Evolutionary conservation across 2,329 filamentous ascomycete genomes (phyloP), one percentile per base, ranked within the genome.

Genomic region (Phaeosphaeria sp.): DNA sequence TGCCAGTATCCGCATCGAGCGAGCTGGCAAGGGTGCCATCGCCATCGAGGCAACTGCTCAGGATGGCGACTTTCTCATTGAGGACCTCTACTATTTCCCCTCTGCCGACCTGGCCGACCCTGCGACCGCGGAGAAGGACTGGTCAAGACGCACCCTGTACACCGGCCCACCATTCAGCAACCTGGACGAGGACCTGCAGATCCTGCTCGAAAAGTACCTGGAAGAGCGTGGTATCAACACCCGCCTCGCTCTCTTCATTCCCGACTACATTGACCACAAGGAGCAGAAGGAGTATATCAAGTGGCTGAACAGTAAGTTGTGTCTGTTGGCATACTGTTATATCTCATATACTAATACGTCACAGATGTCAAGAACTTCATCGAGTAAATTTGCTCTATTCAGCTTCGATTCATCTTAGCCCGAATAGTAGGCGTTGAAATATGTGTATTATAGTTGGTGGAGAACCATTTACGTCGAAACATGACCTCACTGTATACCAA

Each of bases 251-350:
- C 82, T 93, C 67, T 97, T 98, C 79, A 89, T 96, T 46, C 92
- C 93, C 39, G 93, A 98, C 78, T 99, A 97, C 82, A 93, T 98
- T 74, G 93, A 98, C 77, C 87, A 91, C 81, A 99, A 99, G 89
- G 95, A 99, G 87, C 94, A 98, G 87, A 90, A 89, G 81, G 95
- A 99, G 85, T 99, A 99, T 80, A 82, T 96, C 61, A 82, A 85
- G 66, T 99, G 96, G 95, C 83, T 99, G 78, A 86, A 88, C 78
- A 87, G 71, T 75, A 65, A 67, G 72, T 73, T 9, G 17, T 23
- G 11, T 15, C 30, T 36, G 30, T 13, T 6, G 3, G 30, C 30
- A 13, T 3, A 11, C 13, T 11, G 9, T 13, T 36, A 11, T 7
- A n/a, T 9, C 10, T 2, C 22, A 18, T 9, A 63, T 44, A 39